These are phyloP conservation scores for Agrostemma githago DNA, from an alignment of 148 eudicot genomes.

Conservation along the genomic window DNA sequence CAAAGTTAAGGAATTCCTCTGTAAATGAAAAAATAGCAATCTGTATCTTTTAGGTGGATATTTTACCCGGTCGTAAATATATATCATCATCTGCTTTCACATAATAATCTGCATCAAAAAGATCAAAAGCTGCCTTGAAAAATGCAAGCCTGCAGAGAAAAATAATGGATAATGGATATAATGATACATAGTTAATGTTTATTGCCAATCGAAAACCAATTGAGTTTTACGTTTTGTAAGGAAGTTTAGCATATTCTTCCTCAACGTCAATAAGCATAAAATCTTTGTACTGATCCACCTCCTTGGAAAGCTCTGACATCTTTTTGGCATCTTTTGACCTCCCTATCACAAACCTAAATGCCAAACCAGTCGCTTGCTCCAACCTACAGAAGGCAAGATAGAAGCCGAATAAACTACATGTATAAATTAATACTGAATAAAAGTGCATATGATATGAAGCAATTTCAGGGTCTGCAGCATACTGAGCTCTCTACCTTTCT, in stretches of 20 bases:
- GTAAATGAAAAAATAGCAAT: not conserved
- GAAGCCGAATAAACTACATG: not conserved
- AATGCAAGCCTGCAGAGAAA: conserved; percentile 51
- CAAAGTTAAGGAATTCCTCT: not conserved
- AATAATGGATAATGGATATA: not conserved
- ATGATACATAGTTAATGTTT: not conserved
- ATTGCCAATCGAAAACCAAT: not conserved
- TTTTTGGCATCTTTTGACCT: conserved; percentile 47
- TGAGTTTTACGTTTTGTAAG: conserved; percentile 53
- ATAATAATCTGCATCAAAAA: conserved; percentile 63
- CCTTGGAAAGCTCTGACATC: conserved; percentile 47
- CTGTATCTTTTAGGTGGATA: not conserved
- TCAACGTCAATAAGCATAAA: conserved; percentile 56
- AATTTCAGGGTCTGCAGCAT: not conserved
- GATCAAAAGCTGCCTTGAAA: conserved; percentile 62
- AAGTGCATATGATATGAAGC: not conserved
- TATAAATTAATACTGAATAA: not conserved
- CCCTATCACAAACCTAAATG: conserved; percentile 70
- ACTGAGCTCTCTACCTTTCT: not conserved
- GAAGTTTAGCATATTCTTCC: conserved; percentile 49
- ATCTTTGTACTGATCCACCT: conserved; percentile 54
- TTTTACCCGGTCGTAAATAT: conserved; percentile 62
- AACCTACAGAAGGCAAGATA: conserved; percentile 35
- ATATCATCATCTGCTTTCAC: conserved; percentile 77
- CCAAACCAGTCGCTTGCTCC: conserved; percentile 66